Percentiles rank a stretch among this genome's conserved stretches.
These are phyloP conservation scores for Lobosporangium transversale DNA, from an alignment of 192 early-diverging fungal species.

Conservation along the genomic window DNA sequence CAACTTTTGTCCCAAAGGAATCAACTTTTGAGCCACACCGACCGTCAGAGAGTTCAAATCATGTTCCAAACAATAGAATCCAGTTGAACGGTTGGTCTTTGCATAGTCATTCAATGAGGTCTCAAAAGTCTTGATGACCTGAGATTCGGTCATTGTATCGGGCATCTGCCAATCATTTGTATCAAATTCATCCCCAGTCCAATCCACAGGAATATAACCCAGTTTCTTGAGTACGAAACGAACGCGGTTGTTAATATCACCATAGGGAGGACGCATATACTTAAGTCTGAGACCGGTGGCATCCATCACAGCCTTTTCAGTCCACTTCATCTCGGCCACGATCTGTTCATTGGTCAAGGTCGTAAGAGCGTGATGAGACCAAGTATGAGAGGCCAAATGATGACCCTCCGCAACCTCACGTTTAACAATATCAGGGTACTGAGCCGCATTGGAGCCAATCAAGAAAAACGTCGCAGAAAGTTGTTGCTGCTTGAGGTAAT, in stretches of 20 bases:
- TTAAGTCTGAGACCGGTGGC: conserved; percentile 57
- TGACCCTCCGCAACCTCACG: conserved; percentile 67
- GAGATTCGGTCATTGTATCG: conserved; percentile 11
- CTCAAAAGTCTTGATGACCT: conserved; percentile 4
- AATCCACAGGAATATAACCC: conserved; percentile 32
- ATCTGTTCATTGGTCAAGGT: conserved; percentile 54
- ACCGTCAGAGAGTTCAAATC: conserved; percentile 30
- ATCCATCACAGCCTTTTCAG: conserved; percentile 56
- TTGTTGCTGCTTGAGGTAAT: conserved; percentile 57
- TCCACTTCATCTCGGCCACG: conserved; percentile 67
- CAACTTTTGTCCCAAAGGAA: conserved; percentile 27
- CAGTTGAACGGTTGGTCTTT: conserved; percentile 28
- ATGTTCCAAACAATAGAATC: conserved; percentile 46
- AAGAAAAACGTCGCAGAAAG: conserved; percentile 69
- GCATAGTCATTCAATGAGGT: conserved; percentile 24
- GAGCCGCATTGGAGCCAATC: conserved; percentile 67
- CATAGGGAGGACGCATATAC: conserved; percentile 65
- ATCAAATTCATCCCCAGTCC: conserved; percentile 53
- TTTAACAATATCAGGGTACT: conserved; percentile 56
- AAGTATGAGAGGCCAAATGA: conserved; percentile 71
- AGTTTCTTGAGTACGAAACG: conserved; percentile 51
- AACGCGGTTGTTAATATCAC: conserved; percentile 65
- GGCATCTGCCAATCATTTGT: conserved; percentile 62
- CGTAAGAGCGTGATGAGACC: conserved; percentile 61
- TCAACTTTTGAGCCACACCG: conserved; percentile 30